A percentile compares a stretch with the other conserved stretches of the same genome.
These are phyloP conservation scores for Berberis vulgaris DNA, from an alignment of 164 flowering plant genomes.

Conservation along the genomic window DNA sequence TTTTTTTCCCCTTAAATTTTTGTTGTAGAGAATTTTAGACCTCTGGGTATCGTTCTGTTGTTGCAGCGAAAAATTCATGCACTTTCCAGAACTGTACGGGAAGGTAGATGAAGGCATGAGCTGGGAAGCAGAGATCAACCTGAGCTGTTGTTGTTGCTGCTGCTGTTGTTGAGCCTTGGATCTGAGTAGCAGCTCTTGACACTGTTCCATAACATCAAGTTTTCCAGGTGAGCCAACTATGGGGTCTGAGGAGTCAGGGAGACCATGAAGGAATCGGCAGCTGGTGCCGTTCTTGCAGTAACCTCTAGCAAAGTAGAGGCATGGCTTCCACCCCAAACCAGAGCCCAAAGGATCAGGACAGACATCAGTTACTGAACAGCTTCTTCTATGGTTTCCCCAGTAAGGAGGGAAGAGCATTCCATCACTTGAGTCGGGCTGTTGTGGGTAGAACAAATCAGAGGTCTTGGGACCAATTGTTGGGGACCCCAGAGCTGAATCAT, in stretches of 20 bases:
- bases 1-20: background rate
- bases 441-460: slow-evolving; percentile 23
- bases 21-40: slow-evolving; percentile 13
- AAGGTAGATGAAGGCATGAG: slow-evolving; percentile 33
- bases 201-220: slow-evolving; percentile 45
- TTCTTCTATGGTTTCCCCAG: slow-evolving; percentile 44
- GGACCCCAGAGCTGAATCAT: slow-evolving; percentile 14
- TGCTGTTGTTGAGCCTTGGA: slow-evolving; percentile 41
- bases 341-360: slow-evolving; percentile 12
- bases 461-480: slow-evolving; percentile 9
- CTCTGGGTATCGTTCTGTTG: slow-evolving; percentile 44
- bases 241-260: slow-evolving; percentile 10
- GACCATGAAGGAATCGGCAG: slow-evolving; percentile 52
- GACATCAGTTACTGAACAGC: slow-evolving; percentile 51
- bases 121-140: slow-evolving; percentile 17
- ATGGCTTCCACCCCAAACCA: slow-evolving; percentile 59
- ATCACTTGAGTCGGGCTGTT: slow-evolving; percentile 19
- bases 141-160: slow-evolving; percentile 14
- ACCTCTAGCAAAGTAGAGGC: slow-evolving; percentile 60
- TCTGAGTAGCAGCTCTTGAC: slow-evolving; percentile 41
- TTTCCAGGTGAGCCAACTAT: slow-evolving; percentile 42
- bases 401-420: slow-evolving; percentile 25
- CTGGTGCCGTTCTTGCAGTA: slow-evolving; percentile 53
- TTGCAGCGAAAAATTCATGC: slow-evolving; percentile 25
- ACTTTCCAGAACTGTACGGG: slow-evolving; percentile 22